Evolutionary conservation across 257 asterid species (phyloP).

Genomic region (Agastache rugosa): DNA sequence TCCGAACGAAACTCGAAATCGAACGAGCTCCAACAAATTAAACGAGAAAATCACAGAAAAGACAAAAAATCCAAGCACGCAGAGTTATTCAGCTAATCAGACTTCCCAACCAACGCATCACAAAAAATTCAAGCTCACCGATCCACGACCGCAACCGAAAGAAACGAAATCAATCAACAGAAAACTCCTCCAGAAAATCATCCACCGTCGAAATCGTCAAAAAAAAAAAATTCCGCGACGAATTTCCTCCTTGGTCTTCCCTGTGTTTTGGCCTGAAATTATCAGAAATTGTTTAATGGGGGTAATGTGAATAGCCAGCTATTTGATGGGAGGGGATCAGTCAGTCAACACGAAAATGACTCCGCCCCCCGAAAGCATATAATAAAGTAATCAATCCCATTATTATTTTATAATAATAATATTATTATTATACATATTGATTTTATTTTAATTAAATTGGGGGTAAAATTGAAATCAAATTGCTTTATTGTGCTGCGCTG

Average conservation of each 20-base stretch:
- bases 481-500: conserved; percentile 27
- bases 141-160: conserved; percentile 2
- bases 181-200: background rate
- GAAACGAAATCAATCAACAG: background rate
- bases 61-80: conserved; percentile 11
- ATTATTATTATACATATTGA: background rate
- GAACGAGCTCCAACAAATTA: background rate
- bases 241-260: background rate
- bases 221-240: background rate
- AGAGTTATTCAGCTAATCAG: conserved; percentile 24
- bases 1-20: conserved; percentile 21
- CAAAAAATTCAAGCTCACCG: background rate
- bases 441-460: background rate
- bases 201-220: background rate
- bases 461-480: conserved; percentile 26
- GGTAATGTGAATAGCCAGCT: conserved; percentile 37
- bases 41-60: background rate
- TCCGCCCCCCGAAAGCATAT: conserved; percentile 32
- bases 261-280: background rate
- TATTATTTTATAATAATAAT: background rate
- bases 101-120: conserved; percentile 9
- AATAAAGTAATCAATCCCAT: conserved; percentile 20
- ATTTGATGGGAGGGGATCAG: conserved; percentile 41
- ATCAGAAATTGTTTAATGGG: conserved; percentile 29
- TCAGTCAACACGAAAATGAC: conserved; percentile 45